phyloP scores from a whole-genome alignment of 2,329 filamentous ascomycete genomes.

The Tolypocladium endophyticum region DNA sequence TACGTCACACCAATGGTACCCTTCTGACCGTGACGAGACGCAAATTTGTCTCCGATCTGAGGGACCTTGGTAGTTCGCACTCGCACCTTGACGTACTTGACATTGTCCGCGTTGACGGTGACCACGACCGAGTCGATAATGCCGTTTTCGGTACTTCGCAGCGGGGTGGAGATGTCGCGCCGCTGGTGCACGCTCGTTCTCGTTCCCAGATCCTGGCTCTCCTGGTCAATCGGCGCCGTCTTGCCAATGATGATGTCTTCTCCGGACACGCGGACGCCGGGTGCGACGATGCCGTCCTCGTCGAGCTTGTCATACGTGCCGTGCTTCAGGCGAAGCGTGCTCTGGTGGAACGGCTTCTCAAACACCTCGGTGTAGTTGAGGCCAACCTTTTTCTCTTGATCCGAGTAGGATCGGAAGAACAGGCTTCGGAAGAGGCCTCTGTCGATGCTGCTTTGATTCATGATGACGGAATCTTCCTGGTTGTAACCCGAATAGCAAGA shows the following conservation, averaged over 20 bases:
- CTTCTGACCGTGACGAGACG: constrained; percentile 97
- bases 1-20: constrained; percentile 99
- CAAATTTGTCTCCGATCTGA: constrained; percentile 98
- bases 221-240: constrained; percentile 86
- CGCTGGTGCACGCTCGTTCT: constrained; percentile 84
- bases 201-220: constrained; percentile 88
- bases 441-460: constrained; percentile 99
- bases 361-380: constrained; percentile 89
- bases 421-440: constrained; percentile 93
- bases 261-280: constrained; percentile 87
- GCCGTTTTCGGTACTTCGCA: constrained; percentile 92
- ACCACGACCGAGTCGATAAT: constrained; percentile 90
- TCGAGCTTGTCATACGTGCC: constrained; percentile 97
- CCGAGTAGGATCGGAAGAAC: constrained; percentile 95
- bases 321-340: constrained; percentile 86
- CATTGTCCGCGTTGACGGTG: constrained; percentile 87
- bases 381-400: constrained; percentile 92
- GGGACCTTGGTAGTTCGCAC: constrained; percentile 96
- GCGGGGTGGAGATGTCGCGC: constrained; percentile 87
- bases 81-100: constrained; percentile 94
- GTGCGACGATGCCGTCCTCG: constrained; percentile 88
- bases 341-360: constrained; percentile 82
- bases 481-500: constrained; percentile 97
- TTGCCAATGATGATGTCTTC: constrained; percentile 99
- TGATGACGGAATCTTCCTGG: constrained; percentile 99